Base-by-base conservation (phyloP, 1,284 basidiomycete species). In the Pseudozyma tsukubaensis region DNA sequence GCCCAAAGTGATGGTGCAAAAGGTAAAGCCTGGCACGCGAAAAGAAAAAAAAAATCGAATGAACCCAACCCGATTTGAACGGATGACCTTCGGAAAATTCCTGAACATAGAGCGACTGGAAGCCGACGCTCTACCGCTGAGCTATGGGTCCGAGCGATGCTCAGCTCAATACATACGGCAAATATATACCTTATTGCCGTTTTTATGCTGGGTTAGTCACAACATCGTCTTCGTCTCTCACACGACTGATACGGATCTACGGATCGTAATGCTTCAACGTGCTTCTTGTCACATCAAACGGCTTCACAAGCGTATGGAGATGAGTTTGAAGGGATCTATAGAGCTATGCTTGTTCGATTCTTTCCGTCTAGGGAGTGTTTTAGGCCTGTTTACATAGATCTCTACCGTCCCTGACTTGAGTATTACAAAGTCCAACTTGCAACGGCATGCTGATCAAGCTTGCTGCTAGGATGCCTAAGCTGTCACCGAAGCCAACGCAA, bases 401-500 rank as follows among this genome's bases (percentile, higher is more conserved):
- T 7, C 79, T 55, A 0, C 82, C 82, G 6, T 50, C 43, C 13
- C 47, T 44, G 4, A 81, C 79, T 58, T 83, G 81, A 0, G 61
- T 55, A 35, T 66, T 59, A 55, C 82, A 84, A 6, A 84, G 61
- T 4, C 58, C 56, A 0, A 82, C 57, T 55, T 84, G 78, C 13
- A 84, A 48, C 0, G 82, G 82, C 71, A 84, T 84, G 1, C 80
- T 80, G 37, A 82, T 62, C n/a, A 83, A 35, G 37, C 78, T 73
- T 0, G 82, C 82, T 3, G 68, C 59, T 7, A 83, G 50, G 53
- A 84, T 84, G 36, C 82, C 82, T 1, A 83, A 51, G 7, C 80
- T 79, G 52, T 84, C 82, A 1, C 77, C 82, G 12, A 83, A 72
- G 65, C 82, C 80, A 14, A 84, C 78, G 48, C 79, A 80, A 3